These are phyloP conservation scores for Favolaschia claudopus DNA, from an alignment of 768 basidiomycete genomes.

Conservation along the genomic window DNA sequence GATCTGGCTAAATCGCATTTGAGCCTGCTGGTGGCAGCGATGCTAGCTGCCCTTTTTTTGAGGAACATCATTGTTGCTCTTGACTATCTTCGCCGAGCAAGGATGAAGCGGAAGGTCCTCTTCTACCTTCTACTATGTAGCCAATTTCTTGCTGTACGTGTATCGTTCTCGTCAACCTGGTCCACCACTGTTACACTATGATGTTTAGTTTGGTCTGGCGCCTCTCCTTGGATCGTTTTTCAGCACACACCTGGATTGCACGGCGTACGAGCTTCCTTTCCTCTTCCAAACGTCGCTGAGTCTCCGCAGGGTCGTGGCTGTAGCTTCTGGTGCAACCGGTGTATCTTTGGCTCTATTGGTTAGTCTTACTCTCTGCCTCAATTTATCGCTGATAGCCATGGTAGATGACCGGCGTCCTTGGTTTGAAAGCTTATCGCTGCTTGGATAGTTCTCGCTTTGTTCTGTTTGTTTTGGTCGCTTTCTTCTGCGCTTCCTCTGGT, in stretches of 20 bases:
- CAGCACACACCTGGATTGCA: slow-evolving; percentile 48
- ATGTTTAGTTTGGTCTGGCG: slow-evolving; percentile 20
- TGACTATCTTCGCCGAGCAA: slow-evolving; percentile 61
- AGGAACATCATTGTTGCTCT: slow-evolving; percentile 59
- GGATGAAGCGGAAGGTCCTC: slow-evolving; percentile 63
- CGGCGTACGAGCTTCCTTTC: slow-evolving; percentile 47
- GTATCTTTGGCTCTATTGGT: slow-evolving; percentile 52
- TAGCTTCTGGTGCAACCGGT: slow-evolving; percentile 45
- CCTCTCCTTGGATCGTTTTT: slow-evolving; percentile 56
- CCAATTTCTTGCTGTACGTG: slow-evolving; percentile 54
- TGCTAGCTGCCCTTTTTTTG: slow-evolving; percentile 57
- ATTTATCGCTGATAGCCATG: neutral
- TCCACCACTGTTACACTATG: neutral
- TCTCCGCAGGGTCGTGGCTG: slow-evolving; percentile 42
- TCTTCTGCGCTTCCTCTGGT: slow-evolving; percentile 51
- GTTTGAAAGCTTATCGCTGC: slow-evolving; percentile 72
- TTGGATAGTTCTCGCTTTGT: slow-evolving; percentile 66
- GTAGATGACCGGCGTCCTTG: slow-evolving; percentile 69
- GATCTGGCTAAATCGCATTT: slow-evolving; percentile 50
- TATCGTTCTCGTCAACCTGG: neutral
- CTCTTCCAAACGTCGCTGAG: neutral
- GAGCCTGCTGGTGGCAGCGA: slow-evolving; percentile 55
- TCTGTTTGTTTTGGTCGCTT: slow-evolving; percentile 47
- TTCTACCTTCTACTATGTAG: slow-evolving; percentile 64
- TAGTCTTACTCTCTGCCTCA: neutral